Evolutionary conservation across 2,329 filamentous ascomycete genomes (phyloP), one percentile per base, ranked within the genome.

Genomic region (Trichoderma oligosporum): DNA sequence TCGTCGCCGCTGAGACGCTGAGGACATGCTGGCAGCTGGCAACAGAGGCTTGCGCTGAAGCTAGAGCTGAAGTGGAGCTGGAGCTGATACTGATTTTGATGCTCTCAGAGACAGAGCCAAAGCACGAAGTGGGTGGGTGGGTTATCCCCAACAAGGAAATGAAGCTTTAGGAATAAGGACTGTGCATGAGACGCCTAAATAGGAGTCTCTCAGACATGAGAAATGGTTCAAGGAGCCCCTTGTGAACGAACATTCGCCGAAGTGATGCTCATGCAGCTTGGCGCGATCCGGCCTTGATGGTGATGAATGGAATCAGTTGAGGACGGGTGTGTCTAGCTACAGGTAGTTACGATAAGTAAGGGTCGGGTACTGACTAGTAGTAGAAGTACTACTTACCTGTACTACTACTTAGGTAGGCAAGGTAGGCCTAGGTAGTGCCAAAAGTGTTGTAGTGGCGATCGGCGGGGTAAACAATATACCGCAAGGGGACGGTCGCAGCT

Each of bases 391-490:
- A n/a, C n/a, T n/a, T n/a, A n/a, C n/a, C n/a, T n/a, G n/a, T n/a
- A n/a, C n/a, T n/a, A n/a, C n/a, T n/a, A n/a, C n/a, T n/a, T n/a
- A n/a, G n/a, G n/a, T n/a, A n/a, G n/a, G n/a, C n/a, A n/a, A n/a
- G n/a, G n/a, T n/a, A n/a, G n/a, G n/a, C n/a, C n/a, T n/a, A n/a
- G n/a, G n/a, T n/a, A n/a, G n/a, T n/a, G n/a, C n/a, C n/a, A n/a
- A n/a, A n/a, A n/a, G n/a, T n/a, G n/a, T n/a, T 29, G 41, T 25
- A 45, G 41, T 35, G 49, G 49, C 49, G 39, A 53, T 18, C 49
- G 49, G 49, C 49, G 49, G 39, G 49, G 49, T 53, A 54, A 54
- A 54, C 22, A 27, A 35, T 54, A 27, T 54, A 35, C 49, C 49
- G 49, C 39, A 36, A 36, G 39, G 49, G 20, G 39, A 44, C 14